phyloP scores from a whole-genome alignment of 495 filamentous ascomycete genomes.

The Pyrenula aspistea region DNA sequence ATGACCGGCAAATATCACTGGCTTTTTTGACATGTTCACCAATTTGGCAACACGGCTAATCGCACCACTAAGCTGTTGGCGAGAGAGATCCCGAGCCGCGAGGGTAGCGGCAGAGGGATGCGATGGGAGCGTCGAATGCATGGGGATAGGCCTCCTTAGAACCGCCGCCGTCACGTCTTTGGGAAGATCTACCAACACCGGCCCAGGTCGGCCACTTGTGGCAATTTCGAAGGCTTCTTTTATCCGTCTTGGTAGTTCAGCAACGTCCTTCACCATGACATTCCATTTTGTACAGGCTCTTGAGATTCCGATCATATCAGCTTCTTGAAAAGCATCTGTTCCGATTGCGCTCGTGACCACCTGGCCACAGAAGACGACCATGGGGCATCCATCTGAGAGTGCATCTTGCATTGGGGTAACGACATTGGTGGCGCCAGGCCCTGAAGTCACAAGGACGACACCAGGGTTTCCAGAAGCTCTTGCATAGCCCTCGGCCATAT shows the following conservation, averaged over 20 bases:
- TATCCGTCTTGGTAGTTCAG: conserved; percentile 44
- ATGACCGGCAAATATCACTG: conserved; percentile 48
- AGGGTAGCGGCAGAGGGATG: conserved; percentile 41
- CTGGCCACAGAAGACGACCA: conserved; percentile 53
- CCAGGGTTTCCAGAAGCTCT: conserved; percentile 46
- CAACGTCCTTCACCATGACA: conserved; percentile 47
- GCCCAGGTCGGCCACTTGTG: conserved; percentile 44
- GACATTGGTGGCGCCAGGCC: conserved; percentile 52
- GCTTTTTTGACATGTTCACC: conserved; percentile 48
- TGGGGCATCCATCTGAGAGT: conserved; percentile 47
- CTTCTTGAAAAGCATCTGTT: conserved; percentile 52
- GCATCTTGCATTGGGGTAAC: conserved; percentile 53
- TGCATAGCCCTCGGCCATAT: conserved; percentile 57
- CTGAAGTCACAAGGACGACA: conserved; percentile 51
- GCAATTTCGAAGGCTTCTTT: conserved; percentile 55
- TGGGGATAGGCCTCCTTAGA: conserved; percentile 39
- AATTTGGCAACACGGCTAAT: conserved; percentile 41
- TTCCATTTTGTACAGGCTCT: conserved; percentile 58
- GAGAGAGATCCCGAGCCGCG: conserved; percentile 34
- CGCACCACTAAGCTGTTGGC: conserved; percentile 31
- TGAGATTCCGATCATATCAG: conserved; percentile 49
- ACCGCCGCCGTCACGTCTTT: conserved; percentile 46
- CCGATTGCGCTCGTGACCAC: conserved; percentile 43
- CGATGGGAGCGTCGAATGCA: conserved; percentile 40
- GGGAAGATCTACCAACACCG: conserved; percentile 49